Conservation (phyloP, 352 stramenopile genomes). For the Phytophthora quininea region DNA sequence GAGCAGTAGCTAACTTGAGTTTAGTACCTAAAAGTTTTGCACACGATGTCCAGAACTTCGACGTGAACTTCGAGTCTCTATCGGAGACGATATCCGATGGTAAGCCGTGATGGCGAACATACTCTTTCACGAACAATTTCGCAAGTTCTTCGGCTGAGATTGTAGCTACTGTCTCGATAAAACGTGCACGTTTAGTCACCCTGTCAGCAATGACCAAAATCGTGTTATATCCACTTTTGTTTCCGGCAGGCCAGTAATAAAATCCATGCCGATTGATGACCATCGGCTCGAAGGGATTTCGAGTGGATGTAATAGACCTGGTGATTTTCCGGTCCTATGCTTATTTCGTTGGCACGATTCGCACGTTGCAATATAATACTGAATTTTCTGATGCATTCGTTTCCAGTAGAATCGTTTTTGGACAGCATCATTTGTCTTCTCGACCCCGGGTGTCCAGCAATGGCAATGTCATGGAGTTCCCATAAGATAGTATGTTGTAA, state of each 20-base stretch:
- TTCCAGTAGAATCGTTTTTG: not conserved
- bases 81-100: not conserved
- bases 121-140: not conserved
- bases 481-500: not conserved
- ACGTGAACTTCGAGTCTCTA: too few relatives aligned
- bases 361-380: not conserved
- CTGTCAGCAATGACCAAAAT: not conserved
- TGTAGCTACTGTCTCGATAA: not conserved
- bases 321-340: not conserved
- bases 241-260: not conserved
- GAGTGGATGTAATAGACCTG: not conserved
- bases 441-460: not conserved
- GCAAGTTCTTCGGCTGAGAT: not conserved
- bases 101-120: not conserved
- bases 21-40: not conserved
- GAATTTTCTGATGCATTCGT: not conserved
- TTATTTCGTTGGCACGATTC: not conserved
- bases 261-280: not conserved
- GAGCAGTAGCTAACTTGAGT: not conserved
- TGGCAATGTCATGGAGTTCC: not conserved
- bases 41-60: too few relatives aligned
- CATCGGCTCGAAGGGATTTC: not conserved
- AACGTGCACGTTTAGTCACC: not conserved
- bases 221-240: not conserved
- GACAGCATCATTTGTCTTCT: not conserved